Evolutionary conservation across 108 stramenopile species (phyloP).

Genomic region (Nitzschia inconspicua): DNA sequence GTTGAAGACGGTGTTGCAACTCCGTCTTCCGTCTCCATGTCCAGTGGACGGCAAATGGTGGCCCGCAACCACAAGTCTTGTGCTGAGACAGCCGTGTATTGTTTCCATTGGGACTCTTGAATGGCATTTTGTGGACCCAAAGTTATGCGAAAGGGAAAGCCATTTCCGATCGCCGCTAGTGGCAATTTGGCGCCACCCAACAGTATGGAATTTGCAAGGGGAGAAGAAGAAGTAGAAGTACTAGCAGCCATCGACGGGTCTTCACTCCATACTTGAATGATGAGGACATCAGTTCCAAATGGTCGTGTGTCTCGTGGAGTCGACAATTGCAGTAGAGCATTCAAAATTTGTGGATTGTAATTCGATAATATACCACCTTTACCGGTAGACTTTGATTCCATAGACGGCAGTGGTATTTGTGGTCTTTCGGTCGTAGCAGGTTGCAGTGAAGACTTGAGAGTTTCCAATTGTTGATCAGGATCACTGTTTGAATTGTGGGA

Average conservation of each 20-base stretch:
- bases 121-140: background rate
- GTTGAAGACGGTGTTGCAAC: background rate
- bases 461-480: too few species aligned
- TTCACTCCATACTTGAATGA: background rate
- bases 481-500: too few species aligned
- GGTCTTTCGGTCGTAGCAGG: too few species aligned
- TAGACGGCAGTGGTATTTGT: too few species aligned
- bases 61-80: background rate
- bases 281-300: conserved; percentile 1
- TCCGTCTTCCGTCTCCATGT: background rate
- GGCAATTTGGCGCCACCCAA: conserved; percentile 2
- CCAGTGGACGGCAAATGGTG: background rate
- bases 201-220: background rate
- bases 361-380: too few species aligned
- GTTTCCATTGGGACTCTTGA: background rate
- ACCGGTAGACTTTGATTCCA: too few species aligned
- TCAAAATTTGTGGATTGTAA: too few species aligned
- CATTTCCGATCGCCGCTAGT: background rate
- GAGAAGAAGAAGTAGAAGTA: background rate
- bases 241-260: background rate
- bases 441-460: too few species aligned
- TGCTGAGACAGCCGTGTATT: background rate
- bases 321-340: too few species aligned
- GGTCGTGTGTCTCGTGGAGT: too few species aligned
- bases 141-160: background rate